Percentiles rank a stretch among this genome's conserved stretches.
These are phyloP conservation scores for Ceratobasidium sp. DNA, from an alignment of 1,284 basidiomycete genomes.

Conservation along the genomic window DNA sequence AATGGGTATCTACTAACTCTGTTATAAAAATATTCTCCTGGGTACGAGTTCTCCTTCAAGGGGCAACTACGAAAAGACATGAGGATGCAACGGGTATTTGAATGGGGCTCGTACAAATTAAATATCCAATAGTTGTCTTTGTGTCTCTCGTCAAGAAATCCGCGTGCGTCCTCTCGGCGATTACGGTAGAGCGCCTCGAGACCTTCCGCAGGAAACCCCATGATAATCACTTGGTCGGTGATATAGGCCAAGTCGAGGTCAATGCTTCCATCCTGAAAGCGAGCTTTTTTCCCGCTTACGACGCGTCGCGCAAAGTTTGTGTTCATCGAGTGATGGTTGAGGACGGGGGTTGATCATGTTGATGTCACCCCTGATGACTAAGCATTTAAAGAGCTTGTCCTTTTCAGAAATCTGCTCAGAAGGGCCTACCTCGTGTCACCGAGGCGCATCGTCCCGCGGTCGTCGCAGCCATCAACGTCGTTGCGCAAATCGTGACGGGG, in stretches of 20 bases:
- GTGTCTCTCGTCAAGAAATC: constrained; percentile 79
- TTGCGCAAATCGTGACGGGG: constrained; percentile 43
- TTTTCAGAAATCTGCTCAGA: constrained; percentile 41
- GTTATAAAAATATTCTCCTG: constrained; percentile 68
- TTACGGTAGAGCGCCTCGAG: constrained; percentile 87
- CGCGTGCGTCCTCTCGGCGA: constrained; percentile 76
- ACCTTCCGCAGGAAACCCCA: constrained; percentile 89
- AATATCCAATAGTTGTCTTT: constrained; percentile 84
- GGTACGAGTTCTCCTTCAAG: constrained; percentile 75
- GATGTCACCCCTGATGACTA: constrained; percentile 29
- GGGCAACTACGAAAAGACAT: constrained; percentile 63
- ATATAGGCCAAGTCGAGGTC: constrained; percentile 85
- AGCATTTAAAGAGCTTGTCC: constrained; percentile 7
- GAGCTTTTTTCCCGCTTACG: constrained; percentile 70
- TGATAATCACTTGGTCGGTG: constrained; percentile 82
- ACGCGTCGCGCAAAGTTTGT: constrained; percentile 56
- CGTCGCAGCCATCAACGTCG: constrained; percentile 38
- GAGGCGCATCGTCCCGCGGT: constrained; percentile 37
- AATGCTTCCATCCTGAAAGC: constrained; percentile 76
- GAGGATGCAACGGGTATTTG: background rate
- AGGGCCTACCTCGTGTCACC: constrained; percentile 31
- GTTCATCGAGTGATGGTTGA: constrained; percentile 31
- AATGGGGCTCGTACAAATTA: constrained; percentile 66
- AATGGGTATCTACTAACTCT: constrained; percentile 87
- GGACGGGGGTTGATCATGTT: background rate